Evolutionary conservation across 1,284 basidiomycete genomes (phyloP), one percentile per base, ranked within the genome.

Genomic region (Golubevia pallescens): DNA sequence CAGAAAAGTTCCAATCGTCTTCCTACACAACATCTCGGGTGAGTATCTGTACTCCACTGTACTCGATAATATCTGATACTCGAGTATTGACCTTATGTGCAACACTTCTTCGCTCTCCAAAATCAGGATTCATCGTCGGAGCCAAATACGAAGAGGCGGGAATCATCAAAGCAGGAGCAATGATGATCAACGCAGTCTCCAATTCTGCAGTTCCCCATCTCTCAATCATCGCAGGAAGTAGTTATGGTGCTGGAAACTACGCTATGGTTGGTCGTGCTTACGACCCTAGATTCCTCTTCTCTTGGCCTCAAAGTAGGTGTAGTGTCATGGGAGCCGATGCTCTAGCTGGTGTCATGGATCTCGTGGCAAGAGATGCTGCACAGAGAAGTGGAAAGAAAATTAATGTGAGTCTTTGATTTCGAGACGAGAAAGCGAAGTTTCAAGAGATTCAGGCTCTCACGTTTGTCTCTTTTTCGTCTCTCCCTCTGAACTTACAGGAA

Each of bases 181-280:
- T 57, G 24, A 57, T 57, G 55, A 57, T 57, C 55, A 57, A 57
- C 55, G 55, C 55, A 13, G 55, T 57, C 14, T 57, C 55, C 32
- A 57, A 57, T 34, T 28, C 24, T 13, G 14, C 24, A 28, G 55
- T 57, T 24, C 55, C 55, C 8, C 55, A 57, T 34, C 55, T 57
- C 14, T 28, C 24, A 10, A 57, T 57, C 55, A 57, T 57, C 55
- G 8, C 10, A 10, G 55, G 55, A 10, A 13, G 10, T 13, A 13
- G 10, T 13, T 57, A 57, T 57, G 55, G 55, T 13, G 42, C 42
- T 48, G 42, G 42, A 13, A 48, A 48, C 42, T 48, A 48, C 16
- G 42, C 42, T 16, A 48, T 48, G 42, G 42, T 48, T 48, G 42
- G 42, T 13, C 42, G 42, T 48, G 42, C 42, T 16, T 48, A 48